Evolutionary conservation across 1,139 yeast genomes (phyloP).

Genomic region (Pneumocystis sp.): DNA sequence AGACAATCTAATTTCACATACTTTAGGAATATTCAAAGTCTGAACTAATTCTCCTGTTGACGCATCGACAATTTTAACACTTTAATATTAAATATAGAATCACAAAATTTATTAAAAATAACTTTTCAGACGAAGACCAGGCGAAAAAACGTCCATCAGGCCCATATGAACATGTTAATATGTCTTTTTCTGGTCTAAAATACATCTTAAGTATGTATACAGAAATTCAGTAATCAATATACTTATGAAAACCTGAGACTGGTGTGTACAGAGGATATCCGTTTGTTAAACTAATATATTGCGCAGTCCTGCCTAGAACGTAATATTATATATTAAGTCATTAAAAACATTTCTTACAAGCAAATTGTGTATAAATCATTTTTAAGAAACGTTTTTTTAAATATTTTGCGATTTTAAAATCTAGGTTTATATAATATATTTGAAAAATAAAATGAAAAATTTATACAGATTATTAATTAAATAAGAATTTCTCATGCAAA

Average conservation of each 20-base stretch:
- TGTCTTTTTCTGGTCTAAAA: conserved; percentile 17
- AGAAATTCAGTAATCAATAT: conserved; percentile 5
- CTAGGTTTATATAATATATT: neutral
- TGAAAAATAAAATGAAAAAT: neutral
- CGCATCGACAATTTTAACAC: conserved; percentile 47
- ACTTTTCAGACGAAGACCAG: conserved; percentile 28
- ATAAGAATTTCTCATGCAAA: neutral
- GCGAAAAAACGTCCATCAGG: conserved; percentile 36
- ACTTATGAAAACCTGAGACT: conserved; percentile 18
- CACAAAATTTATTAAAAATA: neutral
- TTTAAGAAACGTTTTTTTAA: neutral
- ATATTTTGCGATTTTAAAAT: neutral
- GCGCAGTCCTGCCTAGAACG: conserved; percentile 43
- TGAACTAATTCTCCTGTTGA: conserved; percentile 32
- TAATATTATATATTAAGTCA: neutral
- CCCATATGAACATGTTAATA: conserved; percentile 28
- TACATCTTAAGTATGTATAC: conserved; percentile 4
- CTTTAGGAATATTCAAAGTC: conserved; percentile 41
- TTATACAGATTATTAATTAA: neutral
- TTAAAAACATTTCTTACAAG: neutral
- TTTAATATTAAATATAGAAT: conserved; percentile 10
- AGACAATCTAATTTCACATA: conserved; percentile 71
- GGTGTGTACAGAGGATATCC: conserved; percentile 33
- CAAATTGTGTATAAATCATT: conserved; percentile 9
- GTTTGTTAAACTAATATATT: conserved; percentile 42